A percentile compares a stretch with the other conserved stretches of the same genome.
Conservation (phyloP, 2,329 filamentous ascomycete species). For the Colletotrichum spaethianum region DNA sequence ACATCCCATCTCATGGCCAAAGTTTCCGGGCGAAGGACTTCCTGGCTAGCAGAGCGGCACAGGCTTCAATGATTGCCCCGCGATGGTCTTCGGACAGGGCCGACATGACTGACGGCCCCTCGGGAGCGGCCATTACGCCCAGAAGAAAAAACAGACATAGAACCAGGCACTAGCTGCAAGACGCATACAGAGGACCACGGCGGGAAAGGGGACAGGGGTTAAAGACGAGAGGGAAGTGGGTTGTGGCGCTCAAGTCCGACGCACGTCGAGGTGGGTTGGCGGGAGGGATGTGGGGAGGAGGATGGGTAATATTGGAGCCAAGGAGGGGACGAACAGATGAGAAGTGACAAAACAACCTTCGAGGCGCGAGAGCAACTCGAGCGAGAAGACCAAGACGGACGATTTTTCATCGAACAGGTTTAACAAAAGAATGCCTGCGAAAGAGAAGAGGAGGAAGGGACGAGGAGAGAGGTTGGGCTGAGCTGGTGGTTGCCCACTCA, state of each 20-base stretch:
- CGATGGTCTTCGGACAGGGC: slow-evolving; percentile 11
- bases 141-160: slow-evolving; percentile 11
- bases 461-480: not conserved
- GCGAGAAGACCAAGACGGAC: not conserved
- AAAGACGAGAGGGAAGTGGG: slow-evolving; percentile 2
- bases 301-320: not conserved
- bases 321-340: not conserved
- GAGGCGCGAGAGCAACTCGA: no score
- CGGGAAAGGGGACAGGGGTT: not conserved
- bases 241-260: not conserved
- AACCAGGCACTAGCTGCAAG: slow-evolving; percentile 25
- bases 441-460: not conserved
- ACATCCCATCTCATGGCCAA: not conserved
- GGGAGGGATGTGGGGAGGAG: slow-evolving; percentile 9
- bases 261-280: not conserved
- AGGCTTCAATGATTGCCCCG: not conserved
- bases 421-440: not conserved
- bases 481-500: slow-evolving; percentile 9
- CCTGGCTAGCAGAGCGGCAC: slow-evolving; percentile 26
- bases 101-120: slow-evolving; percentile 18
- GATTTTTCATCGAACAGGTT: not conserved
- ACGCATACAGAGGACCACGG: slow-evolving; percentile 1
- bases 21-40: not conserved
- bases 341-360: not conserved
- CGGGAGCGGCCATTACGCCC: slow-evolving; percentile 29